These are phyloP conservation scores for Talaromyces sp. DNA, from an alignment of 2,329 filamentous ascomycete genomes.

Conservation along the genomic window DNA sequence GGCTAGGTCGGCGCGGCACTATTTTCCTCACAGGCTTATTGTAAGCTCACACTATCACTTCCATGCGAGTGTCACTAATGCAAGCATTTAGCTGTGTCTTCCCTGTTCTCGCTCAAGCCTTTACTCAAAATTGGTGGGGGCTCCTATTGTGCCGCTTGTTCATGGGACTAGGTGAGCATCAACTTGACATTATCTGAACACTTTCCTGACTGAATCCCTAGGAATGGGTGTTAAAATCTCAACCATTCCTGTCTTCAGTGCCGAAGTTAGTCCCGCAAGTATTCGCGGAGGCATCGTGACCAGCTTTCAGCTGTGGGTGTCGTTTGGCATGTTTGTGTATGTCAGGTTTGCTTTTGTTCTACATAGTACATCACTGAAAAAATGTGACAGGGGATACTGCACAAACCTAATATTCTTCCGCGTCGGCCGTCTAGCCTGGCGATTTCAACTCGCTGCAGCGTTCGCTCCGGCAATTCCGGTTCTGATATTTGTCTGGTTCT, in stretches of 20 bases:
- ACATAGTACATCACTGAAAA: conserved; percentile 54
- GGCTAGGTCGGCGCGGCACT: conserved; percentile 56
- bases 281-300: conserved; percentile 25
- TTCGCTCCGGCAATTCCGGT: conserved; percentile 61
- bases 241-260: conserved; percentile 29
- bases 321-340: background rate
- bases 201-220: background rate
- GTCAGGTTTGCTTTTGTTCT: conserved; percentile 37
- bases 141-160: background rate
- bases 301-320: conserved; percentile 49
- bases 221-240: conserved; percentile 59
- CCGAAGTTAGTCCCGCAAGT: background rate
- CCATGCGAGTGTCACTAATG: background rate
- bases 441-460: conserved; percentile 58
- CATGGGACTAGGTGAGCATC: background rate
- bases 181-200: background rate
- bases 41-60: conserved; percentile 42
- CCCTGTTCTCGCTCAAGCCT: background rate
- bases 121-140: background rate
- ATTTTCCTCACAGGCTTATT: conserved; percentile 61
- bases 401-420: conserved; percentile 51
- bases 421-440: conserved; percentile 55
- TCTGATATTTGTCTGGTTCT: conserved; percentile 52
- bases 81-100: background rate
- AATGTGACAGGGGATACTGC: background rate